Evolutionary conservation across 192 early-diverging fungal species (phyloP).

Genomic region (Backusella macrospora): DNA sequence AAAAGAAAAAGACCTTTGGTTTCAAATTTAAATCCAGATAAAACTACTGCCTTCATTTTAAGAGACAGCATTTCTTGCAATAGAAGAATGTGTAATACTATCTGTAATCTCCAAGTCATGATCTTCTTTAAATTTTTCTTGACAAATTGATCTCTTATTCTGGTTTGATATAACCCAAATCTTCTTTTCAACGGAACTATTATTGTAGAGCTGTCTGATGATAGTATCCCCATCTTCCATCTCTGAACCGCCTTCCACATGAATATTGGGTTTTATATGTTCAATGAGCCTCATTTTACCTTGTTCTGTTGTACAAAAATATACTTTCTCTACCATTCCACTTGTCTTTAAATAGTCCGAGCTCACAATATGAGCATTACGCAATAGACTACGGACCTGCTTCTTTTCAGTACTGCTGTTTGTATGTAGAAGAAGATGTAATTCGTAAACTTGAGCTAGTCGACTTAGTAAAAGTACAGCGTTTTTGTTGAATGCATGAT

Average conservation of each 20-base stretch:
- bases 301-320: constrained; percentile 68
- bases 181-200: constrained; percentile 26
- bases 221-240: constrained; percentile 38
- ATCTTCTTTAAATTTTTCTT: not conserved
- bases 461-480: constrained; percentile 56
- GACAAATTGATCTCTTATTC: not conserved
- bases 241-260: constrained; percentile 61
- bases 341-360: constrained; percentile 1
- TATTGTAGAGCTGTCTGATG: constrained; percentile 18
- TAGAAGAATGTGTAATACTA: not conserved
- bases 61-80: not conserved
- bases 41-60: not conserved
- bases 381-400: constrained; percentile 54
- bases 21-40: not conserved
- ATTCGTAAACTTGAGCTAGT: constrained; percentile 50
- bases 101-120: not conserved
- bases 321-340: constrained; percentile 48
- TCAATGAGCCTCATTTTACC: constrained; percentile 68
- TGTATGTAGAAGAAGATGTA: constrained; percentile 62
- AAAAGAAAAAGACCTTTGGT: not conserved
- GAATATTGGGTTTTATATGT: constrained; percentile 62
- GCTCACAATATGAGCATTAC: constrained; percentile 27
- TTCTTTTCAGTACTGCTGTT: constrained; percentile 56
- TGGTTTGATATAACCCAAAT: constrained; percentile 38
- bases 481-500: constrained; percentile 68